Conservation (phyloP, 2,329 filamentous ascomycete genomes). For the Cercospora sp. region DNA sequence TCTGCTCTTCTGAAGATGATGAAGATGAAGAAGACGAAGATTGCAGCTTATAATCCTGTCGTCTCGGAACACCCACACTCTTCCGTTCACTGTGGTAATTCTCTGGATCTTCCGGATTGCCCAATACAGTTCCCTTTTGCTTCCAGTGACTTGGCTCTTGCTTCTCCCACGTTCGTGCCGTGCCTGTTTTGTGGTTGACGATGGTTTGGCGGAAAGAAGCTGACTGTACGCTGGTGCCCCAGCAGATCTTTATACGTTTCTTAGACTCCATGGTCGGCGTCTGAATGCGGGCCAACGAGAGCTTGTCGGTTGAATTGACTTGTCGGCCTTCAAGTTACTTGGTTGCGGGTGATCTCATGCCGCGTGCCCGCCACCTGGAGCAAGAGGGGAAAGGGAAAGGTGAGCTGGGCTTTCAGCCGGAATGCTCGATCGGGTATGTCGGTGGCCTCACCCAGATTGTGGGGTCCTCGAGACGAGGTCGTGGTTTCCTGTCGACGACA, state of each 20-base stretch:
- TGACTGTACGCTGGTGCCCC: slow-evolving; percentile 44
- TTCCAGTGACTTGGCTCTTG: slow-evolving; percentile 38
- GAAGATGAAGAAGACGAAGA: background rate
- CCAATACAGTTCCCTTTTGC: slow-evolving; percentile 38
- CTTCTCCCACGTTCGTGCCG: slow-evolving; percentile 40
- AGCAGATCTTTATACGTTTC: slow-evolving; percentile 38
- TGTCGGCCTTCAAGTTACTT: background rate
- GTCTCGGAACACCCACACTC: background rate
- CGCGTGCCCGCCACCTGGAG: slow-evolving; percentile 1
- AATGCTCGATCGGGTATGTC: slow-evolving; percentile 1
- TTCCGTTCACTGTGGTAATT: slow-evolving; percentile 30
- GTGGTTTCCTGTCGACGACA: background rate
- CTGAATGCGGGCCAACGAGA: slow-evolving; percentile 11
- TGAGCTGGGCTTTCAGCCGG: slow-evolving; percentile 8
- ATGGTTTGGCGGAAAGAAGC: slow-evolving; percentile 43
- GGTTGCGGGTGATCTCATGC: slow-evolving; percentile 8
- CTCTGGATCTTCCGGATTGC: slow-evolving; percentile 35
- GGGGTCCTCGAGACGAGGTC: background rate
- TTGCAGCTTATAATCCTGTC: slow-evolving; percentile 13
- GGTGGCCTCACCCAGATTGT: background rate
- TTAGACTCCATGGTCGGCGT: slow-evolving; percentile 21
- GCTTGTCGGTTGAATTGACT: slow-evolving; percentile 5
- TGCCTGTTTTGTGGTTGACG: slow-evolving; percentile 40
- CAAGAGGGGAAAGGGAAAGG: slow-evolving; percentile 9
- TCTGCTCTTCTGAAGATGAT: slow-evolving; percentile 29